Percentiles rank a stretch among this genome's conserved stretches.
phyloP scores from a whole-genome alignment of 768 basidiomycete species.

The Rhizopogon rudus region DNA sequence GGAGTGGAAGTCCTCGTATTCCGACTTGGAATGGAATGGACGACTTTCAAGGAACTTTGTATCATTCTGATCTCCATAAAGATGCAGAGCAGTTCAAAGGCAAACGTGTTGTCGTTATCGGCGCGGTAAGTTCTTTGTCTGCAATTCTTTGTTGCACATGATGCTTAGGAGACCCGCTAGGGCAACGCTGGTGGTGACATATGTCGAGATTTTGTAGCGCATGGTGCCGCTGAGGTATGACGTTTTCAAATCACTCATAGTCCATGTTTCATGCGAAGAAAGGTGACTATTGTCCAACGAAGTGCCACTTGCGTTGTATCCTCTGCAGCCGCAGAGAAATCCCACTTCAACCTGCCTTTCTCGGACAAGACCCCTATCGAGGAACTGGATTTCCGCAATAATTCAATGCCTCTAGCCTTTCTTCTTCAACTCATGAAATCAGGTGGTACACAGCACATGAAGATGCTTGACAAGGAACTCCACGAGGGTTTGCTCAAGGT shows the following conservation, averaged over 20 bases:
- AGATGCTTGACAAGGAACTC: not conserved
- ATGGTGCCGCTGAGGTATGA: not conserved
- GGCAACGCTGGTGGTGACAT: not conserved
- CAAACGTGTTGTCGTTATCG: conserved; percentile 58
- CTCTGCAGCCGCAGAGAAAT: too few species aligned
- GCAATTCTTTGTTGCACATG: not conserved
- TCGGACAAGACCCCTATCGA: too few species aligned
- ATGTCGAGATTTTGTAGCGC: not conserved
- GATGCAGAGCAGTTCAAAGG: conserved; percentile 40
- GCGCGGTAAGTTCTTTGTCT: conserved; percentile 13
- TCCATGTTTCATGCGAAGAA: not conserved
- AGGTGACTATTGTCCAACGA: not conserved
- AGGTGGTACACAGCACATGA: not conserved
- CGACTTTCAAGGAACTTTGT: conserved; percentile 41
- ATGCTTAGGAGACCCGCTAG: not conserved
- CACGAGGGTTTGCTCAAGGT: not conserved
- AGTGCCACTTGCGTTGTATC: too few species aligned
- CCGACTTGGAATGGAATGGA: conserved; percentile 27
- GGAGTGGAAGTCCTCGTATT: not conserved
- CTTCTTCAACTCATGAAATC: not conserved
- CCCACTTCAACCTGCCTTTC: too few species aligned
- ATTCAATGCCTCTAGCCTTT: not conserved
- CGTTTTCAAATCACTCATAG: not conserved
- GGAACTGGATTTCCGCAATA: too few species aligned
- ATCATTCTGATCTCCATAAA: conserved; percentile 47